These are phyloP conservation scores for Suillus subluteus DNA, from an alignment of 768 basidiomycete genomes.

Conservation along the genomic window DNA sequence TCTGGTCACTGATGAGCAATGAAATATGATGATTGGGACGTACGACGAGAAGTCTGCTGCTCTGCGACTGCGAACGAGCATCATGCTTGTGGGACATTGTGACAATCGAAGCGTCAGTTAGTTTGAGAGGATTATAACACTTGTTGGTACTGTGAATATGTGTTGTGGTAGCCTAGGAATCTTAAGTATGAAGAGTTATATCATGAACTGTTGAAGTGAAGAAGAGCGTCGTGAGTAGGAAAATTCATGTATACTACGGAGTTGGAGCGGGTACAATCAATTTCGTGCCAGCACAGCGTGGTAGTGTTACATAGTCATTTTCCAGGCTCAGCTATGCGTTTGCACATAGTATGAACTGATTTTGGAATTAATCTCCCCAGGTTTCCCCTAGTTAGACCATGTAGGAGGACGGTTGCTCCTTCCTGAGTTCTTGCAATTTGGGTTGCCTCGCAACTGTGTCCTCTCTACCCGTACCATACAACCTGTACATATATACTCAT, in stretches of 20 bases:
- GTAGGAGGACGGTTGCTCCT: background rate
- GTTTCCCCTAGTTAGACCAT: no score
- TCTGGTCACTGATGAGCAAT: constrained; percentile 13
- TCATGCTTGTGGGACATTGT: constrained; percentile 32
- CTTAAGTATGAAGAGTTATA: background rate
- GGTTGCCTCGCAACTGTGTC: background rate
- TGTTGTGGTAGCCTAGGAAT: background rate
- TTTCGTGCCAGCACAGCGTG: no score
- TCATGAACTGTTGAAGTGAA: constrained; percentile 4
- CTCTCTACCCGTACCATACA: background rate
- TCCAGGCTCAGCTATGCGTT: no score
- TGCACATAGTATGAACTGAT: no score
- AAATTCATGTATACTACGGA: background rate
- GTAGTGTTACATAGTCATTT: background rate
- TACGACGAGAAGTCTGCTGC: constrained; percentile 36
- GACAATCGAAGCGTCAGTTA: background rate
- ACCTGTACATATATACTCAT: background rate
- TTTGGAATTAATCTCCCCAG: no score
- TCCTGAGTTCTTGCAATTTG: background rate
- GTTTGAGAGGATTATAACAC: constrained; percentile 1
- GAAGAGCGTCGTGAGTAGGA: background rate
- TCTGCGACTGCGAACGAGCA: constrained; percentile 31
- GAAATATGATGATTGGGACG: constrained; percentile 15
- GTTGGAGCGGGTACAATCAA: constrained; percentile 1
- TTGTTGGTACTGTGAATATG: background rate